Evolutionary conservation across 1,284 basidiomycete genomes (phyloP).

Genomic region (Taiwanofungus camphoratus): DNA sequence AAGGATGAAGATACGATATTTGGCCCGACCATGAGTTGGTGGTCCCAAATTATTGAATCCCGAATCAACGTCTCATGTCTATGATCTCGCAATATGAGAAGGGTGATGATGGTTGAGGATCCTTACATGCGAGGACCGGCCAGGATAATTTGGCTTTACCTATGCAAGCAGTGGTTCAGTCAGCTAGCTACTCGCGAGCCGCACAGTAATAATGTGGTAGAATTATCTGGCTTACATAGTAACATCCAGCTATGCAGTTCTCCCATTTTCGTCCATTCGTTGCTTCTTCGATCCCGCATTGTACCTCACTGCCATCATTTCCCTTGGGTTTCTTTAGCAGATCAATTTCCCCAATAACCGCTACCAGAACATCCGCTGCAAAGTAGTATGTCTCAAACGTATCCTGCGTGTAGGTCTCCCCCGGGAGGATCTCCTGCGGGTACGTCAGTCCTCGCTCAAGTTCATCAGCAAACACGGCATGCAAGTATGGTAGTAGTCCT

Average conservation of each 20-base stretch:
- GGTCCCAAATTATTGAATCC: too few species aligned
- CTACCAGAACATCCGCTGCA: conserved; percentile 71
- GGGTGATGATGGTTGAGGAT: conserved; percentile 11
- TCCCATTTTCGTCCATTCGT: conserved; percentile 53
- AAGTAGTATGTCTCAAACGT: conserved; percentile 74
- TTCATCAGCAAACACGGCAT: conserved; percentile 63
- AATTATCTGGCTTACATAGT: conserved; percentile 79
- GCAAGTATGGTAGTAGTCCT: conserved; percentile 59
- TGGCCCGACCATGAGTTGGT: too few species aligned
- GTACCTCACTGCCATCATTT: conserved; percentile 27
- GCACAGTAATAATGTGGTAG: conserved; percentile 2
- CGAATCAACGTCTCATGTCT: too few species aligned
- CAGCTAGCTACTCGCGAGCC: neutral
- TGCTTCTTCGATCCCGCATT: conserved; percentile 38
- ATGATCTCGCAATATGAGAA: neutral
- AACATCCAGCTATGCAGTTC: conserved; percentile 72
- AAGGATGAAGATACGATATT: too few species aligned
- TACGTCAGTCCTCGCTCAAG: conserved; percentile 77
- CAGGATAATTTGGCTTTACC: conserved; percentile 90
- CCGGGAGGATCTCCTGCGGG: conserved; percentile 58
- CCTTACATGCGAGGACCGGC: conserved; percentile 88
- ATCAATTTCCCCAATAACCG: conserved; percentile 38
- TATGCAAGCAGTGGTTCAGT: conserved; percentile 21
- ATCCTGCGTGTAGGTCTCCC: conserved; percentile 41
- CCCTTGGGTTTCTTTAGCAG: conserved; percentile 12